Conservation (phyloP, 352 stramenopile species). For the Pythium chondricola region DNA sequence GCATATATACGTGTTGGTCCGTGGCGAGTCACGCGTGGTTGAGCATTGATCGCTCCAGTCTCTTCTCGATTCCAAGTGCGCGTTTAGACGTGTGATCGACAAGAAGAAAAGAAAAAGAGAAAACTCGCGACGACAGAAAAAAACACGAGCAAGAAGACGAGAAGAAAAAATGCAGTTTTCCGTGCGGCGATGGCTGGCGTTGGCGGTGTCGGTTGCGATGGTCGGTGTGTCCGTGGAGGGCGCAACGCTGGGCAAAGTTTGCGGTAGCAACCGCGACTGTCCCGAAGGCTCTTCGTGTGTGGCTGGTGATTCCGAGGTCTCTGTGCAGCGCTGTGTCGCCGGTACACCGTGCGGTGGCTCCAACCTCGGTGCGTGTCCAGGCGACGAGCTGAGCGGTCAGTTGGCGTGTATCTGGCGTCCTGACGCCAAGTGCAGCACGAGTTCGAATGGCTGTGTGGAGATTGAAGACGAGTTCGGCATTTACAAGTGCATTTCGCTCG, state of each 20-base stretch:
- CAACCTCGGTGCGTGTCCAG: conserved; percentile 46
- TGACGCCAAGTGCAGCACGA: conserved; percentile 18
- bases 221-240: conserved; percentile 1
- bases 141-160: too few species aligned
- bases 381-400: conserved; percentile 46
- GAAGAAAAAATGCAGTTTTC: conserved; percentile 14
- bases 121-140: background rate
- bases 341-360: conserved; percentile 46
- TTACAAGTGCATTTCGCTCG: conserved; percentile 79
- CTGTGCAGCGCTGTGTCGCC: conserved; percentile 67
- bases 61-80: conserved; percentile 2
- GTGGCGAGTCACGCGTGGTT: too few species aligned
- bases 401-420: conserved; percentile 59
- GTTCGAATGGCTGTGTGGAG: conserved; percentile 20
- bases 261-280: conserved; percentile 56
- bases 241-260: conserved; percentile 39
- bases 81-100: too few species aligned
- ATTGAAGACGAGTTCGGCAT: conserved; percentile 33
- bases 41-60: background rate
- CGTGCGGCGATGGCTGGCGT: conserved; percentile 1
- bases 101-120: conserved; percentile 1
- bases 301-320: conserved; percentile 47
- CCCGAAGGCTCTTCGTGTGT: conserved; percentile 58
- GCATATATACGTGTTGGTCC: too few species aligned
- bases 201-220: conserved; percentile 13